Evolutionary conservation across 176 grass and related monocot species (phyloP).

Genomic region (Neostapfia colusana): DNA sequence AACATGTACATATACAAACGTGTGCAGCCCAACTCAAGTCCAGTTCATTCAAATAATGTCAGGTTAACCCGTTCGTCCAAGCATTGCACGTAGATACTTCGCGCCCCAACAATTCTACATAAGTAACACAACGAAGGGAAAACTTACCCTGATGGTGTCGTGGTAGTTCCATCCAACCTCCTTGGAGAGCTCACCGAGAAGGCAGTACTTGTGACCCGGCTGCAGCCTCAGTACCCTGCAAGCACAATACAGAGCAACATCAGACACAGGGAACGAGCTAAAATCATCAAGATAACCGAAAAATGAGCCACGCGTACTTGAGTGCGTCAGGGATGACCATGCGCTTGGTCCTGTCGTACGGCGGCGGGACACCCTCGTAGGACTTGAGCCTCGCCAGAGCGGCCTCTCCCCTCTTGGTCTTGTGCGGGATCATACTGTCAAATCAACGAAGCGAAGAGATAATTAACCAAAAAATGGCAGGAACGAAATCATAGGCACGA

Average conservation of each 20-base stretch:
- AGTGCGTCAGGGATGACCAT: conserved; percentile 93
- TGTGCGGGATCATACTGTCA: conserved; percentile 93
- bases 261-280: neutral
- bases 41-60: too few species aligned
- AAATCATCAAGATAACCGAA: neutral
- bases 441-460: neutral
- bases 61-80: too few species aligned
- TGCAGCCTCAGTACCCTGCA: conserved; percentile 89
- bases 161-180: conserved; percentile 90
- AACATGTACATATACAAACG: too few species aligned
- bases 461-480: neutral
- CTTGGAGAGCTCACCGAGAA: conserved; percentile 78
- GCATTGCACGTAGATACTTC: too few species aligned
- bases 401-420: conserved; percentile 85
- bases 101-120: neutral
- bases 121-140: neutral
- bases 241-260: neutral
- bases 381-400: conserved; percentile 86
- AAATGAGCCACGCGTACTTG: conserved; percentile 46
- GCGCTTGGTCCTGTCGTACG: conserved; percentile 84
- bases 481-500: neutral
- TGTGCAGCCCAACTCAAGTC: too few species aligned
- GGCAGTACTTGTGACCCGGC: conserved; percentile 87
- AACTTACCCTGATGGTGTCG: conserved; percentile 75
- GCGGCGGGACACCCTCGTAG: conserved; percentile 86